Conservation (phyloP, 1,284 basidiomycete genomes). For the Singerocomus rubriflavus region DNA sequence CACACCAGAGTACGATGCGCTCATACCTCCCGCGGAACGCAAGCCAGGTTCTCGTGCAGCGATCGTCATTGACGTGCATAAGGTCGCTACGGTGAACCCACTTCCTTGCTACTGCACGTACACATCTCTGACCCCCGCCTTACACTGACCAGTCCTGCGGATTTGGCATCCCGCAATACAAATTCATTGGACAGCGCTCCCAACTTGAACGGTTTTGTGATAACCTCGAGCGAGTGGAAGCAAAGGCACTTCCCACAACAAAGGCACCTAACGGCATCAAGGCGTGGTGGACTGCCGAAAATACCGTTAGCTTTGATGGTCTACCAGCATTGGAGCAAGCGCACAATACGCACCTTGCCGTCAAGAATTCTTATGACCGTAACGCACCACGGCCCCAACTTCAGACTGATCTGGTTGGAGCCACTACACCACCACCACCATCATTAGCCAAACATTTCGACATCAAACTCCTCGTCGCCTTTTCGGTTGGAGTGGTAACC, state of each 20-base stretch:
- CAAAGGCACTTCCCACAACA: conserved; percentile 8
- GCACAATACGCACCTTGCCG: not conserved
- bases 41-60: conserved; percentile 49
- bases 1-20: conserved; percentile 46
- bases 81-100: conserved; percentile 45
- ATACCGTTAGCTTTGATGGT: conserved; percentile 42
- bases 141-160: conserved; percentile 31
- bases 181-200: conserved; percentile 45
- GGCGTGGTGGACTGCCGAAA: conserved; percentile 43
- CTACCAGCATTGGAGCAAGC: conserved; percentile 37
- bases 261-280: conserved; percentile 36
- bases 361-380: conserved; percentile 27
- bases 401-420: not conserved
- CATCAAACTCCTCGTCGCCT: conserved; percentile 20
- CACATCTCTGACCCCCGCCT: not conserved
- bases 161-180: conserved; percentile 38
- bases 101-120: not conserved
- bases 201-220: conserved; percentile 36
- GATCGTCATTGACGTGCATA: conserved; percentile 28
- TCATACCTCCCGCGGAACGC: conserved; percentile 41
- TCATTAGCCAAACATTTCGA: conserved; percentile 2
- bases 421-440: not conserved
- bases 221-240: conserved; percentile 21
- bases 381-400: conserved; percentile 9
- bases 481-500: conserved; percentile 24